These are phyloP conservation scores for Auriscalpium vulgare DNA, from an alignment of 768 basidiomycete species.

Conservation along the genomic window DNA sequence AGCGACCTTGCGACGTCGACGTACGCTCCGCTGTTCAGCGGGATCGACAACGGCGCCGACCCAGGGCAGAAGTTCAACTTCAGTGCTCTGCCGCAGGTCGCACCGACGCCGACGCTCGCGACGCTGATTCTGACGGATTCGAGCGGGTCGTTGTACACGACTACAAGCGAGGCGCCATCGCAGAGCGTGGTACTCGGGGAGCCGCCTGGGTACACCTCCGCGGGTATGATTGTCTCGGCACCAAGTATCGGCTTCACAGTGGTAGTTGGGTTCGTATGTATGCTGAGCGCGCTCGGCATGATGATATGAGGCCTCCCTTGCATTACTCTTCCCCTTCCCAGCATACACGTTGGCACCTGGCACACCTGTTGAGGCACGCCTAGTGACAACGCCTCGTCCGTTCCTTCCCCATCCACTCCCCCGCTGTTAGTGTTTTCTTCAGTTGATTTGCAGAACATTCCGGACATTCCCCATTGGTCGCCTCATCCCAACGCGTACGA, in stretches of 20 bases:
- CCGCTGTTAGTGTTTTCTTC: no score
- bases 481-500: no score
- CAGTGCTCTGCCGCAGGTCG: constrained; percentile 51
- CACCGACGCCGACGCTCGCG: constrained; percentile 38
- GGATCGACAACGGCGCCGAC: constrained; percentile 2
- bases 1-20: constrained; percentile 67
- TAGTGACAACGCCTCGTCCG: no score
- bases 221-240: not conserved
- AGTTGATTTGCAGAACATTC: no score
- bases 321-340: no score
- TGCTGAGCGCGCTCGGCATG: no score
- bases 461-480: no score
- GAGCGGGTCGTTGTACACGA: constrained; percentile 44
- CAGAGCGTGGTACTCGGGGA: constrained; percentile 50
- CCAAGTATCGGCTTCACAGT: no score
- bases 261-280: not conserved
- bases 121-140: constrained; percentile 54
- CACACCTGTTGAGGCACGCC: no score
- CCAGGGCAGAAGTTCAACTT: constrained; percentile 34
- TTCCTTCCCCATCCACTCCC: no score
- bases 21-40: constrained; percentile 47
- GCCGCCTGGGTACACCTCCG: constrained; percentile 42
- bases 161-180: constrained; percentile 38
- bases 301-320: no score
- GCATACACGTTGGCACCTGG: no score